Evolutionary conservation across 1,284 basidiomycete species (phyloP), one percentile per base, ranked within the genome.

Genomic region (Exobasidium cylindrosporum): DNA sequence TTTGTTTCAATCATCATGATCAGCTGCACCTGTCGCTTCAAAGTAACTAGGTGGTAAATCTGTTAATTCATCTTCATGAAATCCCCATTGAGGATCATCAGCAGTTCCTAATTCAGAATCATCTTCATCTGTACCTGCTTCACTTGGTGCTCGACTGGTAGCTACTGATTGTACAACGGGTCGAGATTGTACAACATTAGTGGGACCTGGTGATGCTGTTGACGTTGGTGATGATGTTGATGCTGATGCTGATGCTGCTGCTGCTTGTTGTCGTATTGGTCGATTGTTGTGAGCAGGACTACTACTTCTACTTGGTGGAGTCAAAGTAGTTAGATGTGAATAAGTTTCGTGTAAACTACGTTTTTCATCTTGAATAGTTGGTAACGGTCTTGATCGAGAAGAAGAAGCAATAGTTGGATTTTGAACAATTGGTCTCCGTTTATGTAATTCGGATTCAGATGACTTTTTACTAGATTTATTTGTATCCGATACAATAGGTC

Each of bases 41-140:
- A 73, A 76, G 58, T 76, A 76, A 49, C 70, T 72, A 1, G 74
- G 74, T 4, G 73, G 74, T 1, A 76, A 62, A 30, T 76, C 74
- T 13, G 74, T 64, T 50, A 65, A 65, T 30, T 66, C 67, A 26
- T 69, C 71, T 31, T 63, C 68, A n/a, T 31, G 21, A 35, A 63
- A 17, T 21, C 50, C 4, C 24, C 40, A 30, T 65, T 58, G 46
- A 40, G 10, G 7, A 40, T 7, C 10, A 61, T 66, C 43, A 44
- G 58, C 21, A 68, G 43, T 10, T 30, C 47, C 24, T n/a, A 54
- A 49, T 32, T 58, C 54, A 28, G 17, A 14, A 13, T 28, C 26
- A 14, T 50, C 47, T 6, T 50, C 47, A 28, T 24, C 26, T 28
- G 47, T 50, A 21, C n/a, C n/a, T 50, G 47, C 21, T 6, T 4